A percentile compares a stretch with the other conserved stretches of the same genome.
Evolutionary conservation across 306 rosid genomes (phyloP).

Genomic region (Carpinus fangiana): DNA sequence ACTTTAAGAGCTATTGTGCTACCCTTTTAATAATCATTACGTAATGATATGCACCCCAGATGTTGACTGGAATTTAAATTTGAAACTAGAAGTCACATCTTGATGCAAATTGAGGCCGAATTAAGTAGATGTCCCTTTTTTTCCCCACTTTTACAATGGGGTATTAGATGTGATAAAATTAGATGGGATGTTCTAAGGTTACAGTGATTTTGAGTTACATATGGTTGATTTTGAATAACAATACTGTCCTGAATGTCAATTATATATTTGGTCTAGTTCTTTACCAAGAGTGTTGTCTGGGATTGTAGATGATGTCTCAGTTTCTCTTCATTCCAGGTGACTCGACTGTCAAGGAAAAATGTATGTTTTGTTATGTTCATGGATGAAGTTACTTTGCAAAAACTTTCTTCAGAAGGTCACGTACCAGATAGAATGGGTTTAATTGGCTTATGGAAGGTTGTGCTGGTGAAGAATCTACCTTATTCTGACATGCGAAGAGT

Average conservation of each 20-base stretch:
- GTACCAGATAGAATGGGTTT: conserved; percentile 79
- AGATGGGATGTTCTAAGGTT: not conserved
- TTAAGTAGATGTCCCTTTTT: not conserved
- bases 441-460: conserved; percentile 92
- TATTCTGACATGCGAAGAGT: conserved; percentile 88
- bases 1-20: not conserved
- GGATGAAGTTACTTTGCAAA: conserved; percentile 69
- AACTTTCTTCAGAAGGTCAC: conserved; percentile 78
- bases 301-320: conserved; percentile 20
- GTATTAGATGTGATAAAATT: not conserved
- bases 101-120: not conserved
- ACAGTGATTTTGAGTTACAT: not conserved
- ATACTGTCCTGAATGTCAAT: not conserved
- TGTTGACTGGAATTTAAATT: not conserved
- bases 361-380: conserved; percentile 93
- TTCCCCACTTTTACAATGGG: not conserved
- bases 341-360: conserved; percentile 85
- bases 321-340: conserved; percentile 61
- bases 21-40: not conserved
- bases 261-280: not conserved
- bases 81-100: not conserved
- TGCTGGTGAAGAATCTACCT: conserved; percentile 83
- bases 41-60: not conserved
- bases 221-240: not conserved
- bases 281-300: not conserved